Percentiles rank a stretch among this genome's conserved stretches.
These are phyloP conservation scores for Tricholoma matsutake DNA, from an alignment of 768 basidiomycete genomes.

Conservation along the genomic window DNA sequence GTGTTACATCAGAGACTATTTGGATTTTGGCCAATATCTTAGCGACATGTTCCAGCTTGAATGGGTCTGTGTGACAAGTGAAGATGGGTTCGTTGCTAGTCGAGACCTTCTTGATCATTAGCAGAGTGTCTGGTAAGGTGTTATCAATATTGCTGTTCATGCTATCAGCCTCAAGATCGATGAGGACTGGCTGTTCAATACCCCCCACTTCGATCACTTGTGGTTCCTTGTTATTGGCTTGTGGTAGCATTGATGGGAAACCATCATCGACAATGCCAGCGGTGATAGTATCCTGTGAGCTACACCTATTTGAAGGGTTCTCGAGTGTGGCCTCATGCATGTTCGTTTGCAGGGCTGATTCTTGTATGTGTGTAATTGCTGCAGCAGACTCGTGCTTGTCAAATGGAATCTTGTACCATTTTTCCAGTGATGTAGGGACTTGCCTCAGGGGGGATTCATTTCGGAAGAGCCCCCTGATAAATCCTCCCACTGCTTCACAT, in stretches of 20 bases:
- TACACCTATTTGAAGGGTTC: slow-evolving; percentile 4
- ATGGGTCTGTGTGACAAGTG: neutral
- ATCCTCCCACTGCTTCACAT: neutral
- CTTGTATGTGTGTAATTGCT: too few relatives aligned
- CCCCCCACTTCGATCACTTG: slow-evolving; percentile 29
- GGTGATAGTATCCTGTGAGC: too few relatives aligned
- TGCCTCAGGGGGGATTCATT: slow-evolving; percentile 2
- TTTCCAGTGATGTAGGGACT: neutral
- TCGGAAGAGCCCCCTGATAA: neutral
- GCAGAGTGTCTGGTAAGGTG: neutral
- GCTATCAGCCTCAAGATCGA: neutral
- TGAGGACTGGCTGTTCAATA: slow-evolving; percentile 22
- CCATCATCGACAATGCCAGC: too few relatives aligned
- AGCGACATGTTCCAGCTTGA: neutral
- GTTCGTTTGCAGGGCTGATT: too few relatives aligned
- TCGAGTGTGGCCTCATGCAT: too few relatives aligned
- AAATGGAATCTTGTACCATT: slow-evolving; percentile 19
- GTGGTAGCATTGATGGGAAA: too few relatives aligned
- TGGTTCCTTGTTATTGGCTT: too few relatives aligned
- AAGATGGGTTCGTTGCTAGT: neutral
- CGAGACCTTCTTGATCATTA: neutral
- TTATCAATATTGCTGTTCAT: neutral
- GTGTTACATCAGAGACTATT: neutral
- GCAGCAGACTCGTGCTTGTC: slow-evolving; percentile 28
- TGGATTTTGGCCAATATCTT: neutral